Percentiles rank a stretch among this genome's conserved stretches.
Conservation (phyloP, 106 monocot genomes). For the Amphibolis antarctica region DNA sequence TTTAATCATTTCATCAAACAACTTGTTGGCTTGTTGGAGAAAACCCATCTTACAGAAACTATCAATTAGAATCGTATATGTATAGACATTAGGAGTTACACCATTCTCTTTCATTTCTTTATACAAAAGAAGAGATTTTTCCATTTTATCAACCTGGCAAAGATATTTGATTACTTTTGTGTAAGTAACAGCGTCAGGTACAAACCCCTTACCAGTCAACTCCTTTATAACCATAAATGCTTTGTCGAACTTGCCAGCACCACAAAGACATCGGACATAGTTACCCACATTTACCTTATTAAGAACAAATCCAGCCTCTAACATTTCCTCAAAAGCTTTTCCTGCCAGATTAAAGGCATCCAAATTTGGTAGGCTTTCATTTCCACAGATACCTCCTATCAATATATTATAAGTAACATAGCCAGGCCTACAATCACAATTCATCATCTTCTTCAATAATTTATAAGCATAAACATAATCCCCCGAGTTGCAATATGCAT, state of each 20-base stretch:
- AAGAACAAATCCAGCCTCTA: constrained; percentile 66
- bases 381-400: constrained; percentile 83
- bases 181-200: constrained; percentile 83
- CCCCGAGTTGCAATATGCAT: constrained; percentile 57
- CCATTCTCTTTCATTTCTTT: constrained; percentile 80
- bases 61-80: constrained; percentile 84
- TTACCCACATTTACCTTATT: constrained; percentile 81
- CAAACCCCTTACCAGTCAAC: constrained; percentile 81
- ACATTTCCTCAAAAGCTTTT: constrained; percentile 71
- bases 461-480: constrained; percentile 85
- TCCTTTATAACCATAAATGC: constrained; percentile 69
- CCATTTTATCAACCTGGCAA: constrained; percentile 54
- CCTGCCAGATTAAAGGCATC: constrained; percentile 53
- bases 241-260: constrained; percentile 50
- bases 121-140: constrained; percentile 69
- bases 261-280: constrained; percentile 63
- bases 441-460: constrained; percentile 63
- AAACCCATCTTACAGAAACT: constrained; percentile 89
- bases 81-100: constrained; percentile 78
- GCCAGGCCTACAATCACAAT: constrained; percentile 51
- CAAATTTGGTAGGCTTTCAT: constrained; percentile 30
- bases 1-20: constrained; percentile 84
- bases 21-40: constrained; percentile 54
- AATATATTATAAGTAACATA: constrained; percentile 87
- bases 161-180: constrained; percentile 63